Base-by-base conservation (phyloP, 495 filamentous ascomycete species). In the Penicillium bovifimosum region DNA sequence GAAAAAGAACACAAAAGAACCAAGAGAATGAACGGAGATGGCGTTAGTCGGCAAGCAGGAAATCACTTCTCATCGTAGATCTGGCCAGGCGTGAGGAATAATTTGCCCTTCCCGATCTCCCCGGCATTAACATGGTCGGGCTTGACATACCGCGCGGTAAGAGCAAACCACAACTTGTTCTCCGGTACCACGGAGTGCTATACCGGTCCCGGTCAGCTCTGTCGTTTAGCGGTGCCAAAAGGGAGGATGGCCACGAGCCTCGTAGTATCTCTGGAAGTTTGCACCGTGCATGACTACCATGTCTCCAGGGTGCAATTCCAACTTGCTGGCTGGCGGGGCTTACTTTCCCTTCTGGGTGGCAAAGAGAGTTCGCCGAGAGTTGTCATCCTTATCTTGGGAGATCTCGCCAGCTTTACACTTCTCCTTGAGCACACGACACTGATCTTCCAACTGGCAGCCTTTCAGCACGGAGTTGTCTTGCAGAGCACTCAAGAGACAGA, bases 271-370 rank as follows among this genome's bases (percentile, higher is more conserved):
- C 60, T 95, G 91, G 27, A 95, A 80, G 1, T 72, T 61, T 0
- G 70, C 70, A 0, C 90, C 90, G 59, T 89, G 80, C 91, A 95
- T 95, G 2, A 95, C 76, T 24, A 95, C 76, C 40, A 91, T 74
- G 60, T 95, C 90, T 0, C 91, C 91, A 63, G 95, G 91, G 28
- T 78, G 64, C 28, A 95, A 75, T 1, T 67, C 58, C 42, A 72
- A 60, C n/a, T 62, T 66, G 13, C 78, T 59, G 6, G 51, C 34
- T 4, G 54, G 50, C 1, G 60, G 39, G 4, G 61, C 48, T 32
- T 59, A 58, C 24, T 52, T 41, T 10, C 47, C 53, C 35, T 43
- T 64, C 55, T 27, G 48, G 0, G 42, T 48, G 26, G 24, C 50
- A 13, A 42, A 40, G 1, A 65, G 16, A 1, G 54, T 31, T 9